Conservation (phyloP, 2,329 filamentous ascomycete genomes). For the Berkeleyomyces rouxiae region DNA sequence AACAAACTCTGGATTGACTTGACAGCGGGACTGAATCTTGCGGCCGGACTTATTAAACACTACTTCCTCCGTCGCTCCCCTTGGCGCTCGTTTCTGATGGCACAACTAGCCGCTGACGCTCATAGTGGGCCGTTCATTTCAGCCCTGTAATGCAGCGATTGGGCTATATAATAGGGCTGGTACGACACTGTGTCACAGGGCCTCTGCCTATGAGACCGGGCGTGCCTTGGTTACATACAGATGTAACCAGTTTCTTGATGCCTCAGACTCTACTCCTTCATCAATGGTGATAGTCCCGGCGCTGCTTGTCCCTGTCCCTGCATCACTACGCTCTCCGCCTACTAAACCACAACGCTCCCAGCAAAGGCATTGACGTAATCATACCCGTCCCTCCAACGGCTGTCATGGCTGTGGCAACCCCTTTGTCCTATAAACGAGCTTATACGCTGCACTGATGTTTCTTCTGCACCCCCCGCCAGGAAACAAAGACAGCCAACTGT, state of each 20-base stretch:
- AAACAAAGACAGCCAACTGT: background rate
- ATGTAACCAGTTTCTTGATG: no score
- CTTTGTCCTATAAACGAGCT: background rate
- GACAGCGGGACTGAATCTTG: slow-evolving; percentile 12
- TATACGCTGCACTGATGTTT: background rate
- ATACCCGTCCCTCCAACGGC: no score
- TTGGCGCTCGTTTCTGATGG: background rate
- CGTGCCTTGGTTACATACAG: no score
- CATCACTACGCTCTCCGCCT: no score
- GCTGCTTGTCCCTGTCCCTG: no score
- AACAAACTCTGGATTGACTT: background rate
- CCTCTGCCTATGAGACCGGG: no score
- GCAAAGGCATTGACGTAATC: no score
- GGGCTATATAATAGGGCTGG: background rate
- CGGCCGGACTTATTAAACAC: background rate
- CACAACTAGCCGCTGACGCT: background rate
- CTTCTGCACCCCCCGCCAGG: background rate
- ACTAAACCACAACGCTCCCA: no score
- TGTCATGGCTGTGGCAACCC: no score
- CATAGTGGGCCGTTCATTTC: background rate
- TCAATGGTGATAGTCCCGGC: no score
- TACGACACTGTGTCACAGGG: no score
- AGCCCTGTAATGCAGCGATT: background rate
- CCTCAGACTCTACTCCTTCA: no score
- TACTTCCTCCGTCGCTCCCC: background rate